Evolutionary conservation across 345 rosid genomes (phyloP).

Genomic region (Corymbia maculata): DNA sequence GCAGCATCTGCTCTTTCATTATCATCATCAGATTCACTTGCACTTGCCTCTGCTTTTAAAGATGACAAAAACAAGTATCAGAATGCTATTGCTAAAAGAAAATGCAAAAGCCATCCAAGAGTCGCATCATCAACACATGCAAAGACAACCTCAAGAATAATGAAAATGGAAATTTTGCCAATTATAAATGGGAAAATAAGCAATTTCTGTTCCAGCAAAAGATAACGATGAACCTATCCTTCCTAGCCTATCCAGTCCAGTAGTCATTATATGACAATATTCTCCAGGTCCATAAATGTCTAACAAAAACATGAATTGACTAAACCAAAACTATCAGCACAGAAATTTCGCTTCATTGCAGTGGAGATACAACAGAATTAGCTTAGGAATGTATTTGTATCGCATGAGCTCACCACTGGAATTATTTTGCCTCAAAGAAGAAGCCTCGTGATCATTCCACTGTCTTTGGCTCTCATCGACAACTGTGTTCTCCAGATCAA

Average conservation of each 20-base stretch:
- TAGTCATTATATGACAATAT: not conserved
- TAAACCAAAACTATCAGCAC: not conserved
- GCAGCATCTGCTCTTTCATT: constrained; percentile 76
- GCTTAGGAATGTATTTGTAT: not conserved
- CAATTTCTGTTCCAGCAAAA: not conserved
- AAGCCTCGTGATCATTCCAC: constrained; percentile 29
- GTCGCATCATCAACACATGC: not conserved
- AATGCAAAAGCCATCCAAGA: not conserved
- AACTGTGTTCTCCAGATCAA: constrained; percentile 95
- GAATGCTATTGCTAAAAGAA: not conserved
- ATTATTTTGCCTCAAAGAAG: constrained; percentile 46
- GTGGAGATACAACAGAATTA: not conserved
- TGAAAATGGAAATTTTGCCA: not conserved
- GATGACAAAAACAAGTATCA: not conserved
- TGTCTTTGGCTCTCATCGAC: constrained; percentile 97
- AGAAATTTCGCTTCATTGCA: not conserved
- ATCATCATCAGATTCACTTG: constrained; percentile 74
- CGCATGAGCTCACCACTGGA: constrained; percentile 61
- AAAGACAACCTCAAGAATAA: not conserved
- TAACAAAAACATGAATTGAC: not conserved
- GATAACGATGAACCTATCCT: not conserved
- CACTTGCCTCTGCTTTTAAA: constrained; percentile 54
- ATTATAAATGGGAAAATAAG: not conserved
- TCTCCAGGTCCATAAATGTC: not conserved
- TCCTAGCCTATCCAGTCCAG: not conserved